These are phyloP conservation scores for Salix koriyanagi DNA, from an alignment of 345 rosid species.

Conservation along the genomic window DNA sequence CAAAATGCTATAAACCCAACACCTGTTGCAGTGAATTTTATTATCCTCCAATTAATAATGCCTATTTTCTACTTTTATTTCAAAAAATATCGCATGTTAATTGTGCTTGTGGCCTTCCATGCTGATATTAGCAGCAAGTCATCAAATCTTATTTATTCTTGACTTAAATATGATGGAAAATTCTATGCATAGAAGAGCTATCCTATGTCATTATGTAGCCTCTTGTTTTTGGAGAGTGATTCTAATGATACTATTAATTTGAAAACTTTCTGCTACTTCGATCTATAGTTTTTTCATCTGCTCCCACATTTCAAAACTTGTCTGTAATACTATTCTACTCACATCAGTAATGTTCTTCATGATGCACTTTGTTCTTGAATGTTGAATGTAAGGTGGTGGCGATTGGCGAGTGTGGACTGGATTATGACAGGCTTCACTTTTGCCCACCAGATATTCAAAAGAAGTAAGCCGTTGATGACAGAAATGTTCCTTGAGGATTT, in stretches of 20 bases:
- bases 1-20: too few relatives aligned
- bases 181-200: not conserved
- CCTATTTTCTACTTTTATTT: not conserved
- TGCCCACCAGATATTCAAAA: slow-evolving; percentile 74
- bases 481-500: slow-evolving; percentile 5
- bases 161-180: not conserved
- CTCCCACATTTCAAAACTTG: not conserved
- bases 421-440: slow-evolving; percentile 95
- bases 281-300: not conserved
- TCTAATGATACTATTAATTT: not conserved
- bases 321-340: not conserved
- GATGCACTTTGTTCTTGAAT: not conserved
- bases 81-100: not conserved
- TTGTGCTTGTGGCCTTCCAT: not conserved
- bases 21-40: too few relatives aligned
- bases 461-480: slow-evolving; percentile 49
- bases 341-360: not conserved
- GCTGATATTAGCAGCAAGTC: not conserved
- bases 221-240: not conserved
- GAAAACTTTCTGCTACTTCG: slow-evolving; percentile 2
- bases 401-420: slow-evolving; percentile 94
- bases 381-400: slow-evolving; percentile 70
- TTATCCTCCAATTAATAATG: not conserved
- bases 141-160: not conserved
- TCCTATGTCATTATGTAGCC: not conserved